Conservation (phyloP, 331 rosid genomes). For the Acacia concinna region DNA sequence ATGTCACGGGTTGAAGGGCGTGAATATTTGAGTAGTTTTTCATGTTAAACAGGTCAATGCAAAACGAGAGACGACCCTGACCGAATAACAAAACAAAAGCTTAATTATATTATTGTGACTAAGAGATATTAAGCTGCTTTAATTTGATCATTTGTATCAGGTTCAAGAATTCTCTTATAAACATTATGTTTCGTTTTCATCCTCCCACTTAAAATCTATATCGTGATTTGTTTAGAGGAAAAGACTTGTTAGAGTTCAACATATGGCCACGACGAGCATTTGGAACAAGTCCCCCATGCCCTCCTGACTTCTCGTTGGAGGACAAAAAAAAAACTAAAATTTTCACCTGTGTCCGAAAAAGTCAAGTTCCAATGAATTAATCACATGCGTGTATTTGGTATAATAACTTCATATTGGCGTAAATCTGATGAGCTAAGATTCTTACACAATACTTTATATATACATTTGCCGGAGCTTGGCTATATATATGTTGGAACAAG, state of each 20-base stretch:
- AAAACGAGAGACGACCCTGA: neutral
- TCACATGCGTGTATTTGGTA: too few relatives aligned
- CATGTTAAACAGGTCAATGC: neutral
- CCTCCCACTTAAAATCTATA: neutral
- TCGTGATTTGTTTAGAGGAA: neutral
- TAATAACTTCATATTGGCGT: too few relatives aligned
- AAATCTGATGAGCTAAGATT: neutral
- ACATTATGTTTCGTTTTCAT: neutral
- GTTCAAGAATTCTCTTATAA: neutral
- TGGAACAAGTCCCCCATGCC: neutral
- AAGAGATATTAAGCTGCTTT: neutral
- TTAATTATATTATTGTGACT: neutral
- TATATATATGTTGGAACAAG: neutral
- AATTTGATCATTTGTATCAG: neutral
- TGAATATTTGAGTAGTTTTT: neutral
- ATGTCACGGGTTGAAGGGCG: neutral
- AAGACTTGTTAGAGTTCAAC: too few relatives aligned
- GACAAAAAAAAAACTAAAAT: too few relatives aligned
- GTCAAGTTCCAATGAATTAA: neutral
- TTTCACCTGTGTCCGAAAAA: neutral
- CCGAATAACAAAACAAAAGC: neutral
- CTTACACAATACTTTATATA: neutral
- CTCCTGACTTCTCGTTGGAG: neutral
- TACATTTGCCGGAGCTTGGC: neutral
- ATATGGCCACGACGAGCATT: neutral